Evolutionary conservation across 345 rosid species (phyloP).

Genomic region (Eucalyptus leucophloia): DNA sequence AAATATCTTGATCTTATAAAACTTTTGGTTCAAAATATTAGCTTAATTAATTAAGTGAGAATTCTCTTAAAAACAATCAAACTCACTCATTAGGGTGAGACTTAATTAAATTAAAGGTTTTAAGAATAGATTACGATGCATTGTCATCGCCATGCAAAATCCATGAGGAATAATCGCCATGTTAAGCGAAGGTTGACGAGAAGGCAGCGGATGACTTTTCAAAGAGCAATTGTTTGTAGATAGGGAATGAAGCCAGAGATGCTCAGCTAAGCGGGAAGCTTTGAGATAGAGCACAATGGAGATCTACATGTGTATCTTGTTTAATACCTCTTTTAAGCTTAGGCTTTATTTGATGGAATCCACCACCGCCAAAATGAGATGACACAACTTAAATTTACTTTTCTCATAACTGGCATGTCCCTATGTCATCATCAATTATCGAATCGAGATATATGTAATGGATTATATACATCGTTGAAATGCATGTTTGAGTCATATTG

Average conservation of each 20-base stretch:
- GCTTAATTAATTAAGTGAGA: not conserved
- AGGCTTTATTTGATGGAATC: not conserved
- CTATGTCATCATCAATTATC: not conserved
- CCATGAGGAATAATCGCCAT: not conserved
- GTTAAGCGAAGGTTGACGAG: not conserved
- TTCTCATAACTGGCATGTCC: not conserved
- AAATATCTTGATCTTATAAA: not conserved
- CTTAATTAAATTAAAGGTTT: not conserved
- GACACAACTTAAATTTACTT: not conserved
- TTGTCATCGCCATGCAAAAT: not conserved
- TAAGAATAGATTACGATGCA: not conserved
- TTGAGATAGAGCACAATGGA: not conserved
- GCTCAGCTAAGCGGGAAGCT: not conserved
- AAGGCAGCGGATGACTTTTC: not conserved
- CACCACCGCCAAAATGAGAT: not conserved
- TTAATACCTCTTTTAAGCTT: not conserved
- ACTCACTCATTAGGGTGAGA: not conserved
- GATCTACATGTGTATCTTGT: not conserved
- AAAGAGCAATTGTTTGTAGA: not conserved
- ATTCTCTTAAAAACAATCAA: not conserved
- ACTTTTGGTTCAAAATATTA: not conserved
- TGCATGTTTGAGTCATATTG: not conserved
- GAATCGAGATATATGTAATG: not conserved
- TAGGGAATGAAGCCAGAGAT: not conserved
- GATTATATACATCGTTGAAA: not conserved